Evolutionary conservation across 768 basidiomycete species (phyloP).

Genomic region (Lactarius vividus): DNA sequence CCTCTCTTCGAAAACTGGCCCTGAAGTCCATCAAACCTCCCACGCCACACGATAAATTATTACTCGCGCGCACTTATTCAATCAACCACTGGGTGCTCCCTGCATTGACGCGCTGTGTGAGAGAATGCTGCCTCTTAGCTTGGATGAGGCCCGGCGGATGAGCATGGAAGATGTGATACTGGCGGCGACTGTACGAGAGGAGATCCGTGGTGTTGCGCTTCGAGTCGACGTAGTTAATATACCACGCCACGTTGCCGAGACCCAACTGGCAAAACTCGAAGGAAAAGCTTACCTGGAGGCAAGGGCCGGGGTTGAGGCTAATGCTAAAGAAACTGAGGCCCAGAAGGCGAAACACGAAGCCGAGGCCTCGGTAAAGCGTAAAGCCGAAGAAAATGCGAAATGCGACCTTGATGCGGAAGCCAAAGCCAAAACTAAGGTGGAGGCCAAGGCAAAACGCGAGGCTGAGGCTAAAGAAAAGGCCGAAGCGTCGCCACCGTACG

Average conservation of each 20-base stretch:
- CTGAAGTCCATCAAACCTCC: constrained; percentile 5
- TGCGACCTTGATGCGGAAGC: no score
- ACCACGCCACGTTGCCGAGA: background rate
- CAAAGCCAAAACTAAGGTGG: background rate
- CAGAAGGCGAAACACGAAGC: no score
- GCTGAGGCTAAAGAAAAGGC: no score
- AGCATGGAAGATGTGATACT: constrained; percentile 21
- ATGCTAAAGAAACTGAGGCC: no score
- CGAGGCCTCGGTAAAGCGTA: no score
- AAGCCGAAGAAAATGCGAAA: no score
- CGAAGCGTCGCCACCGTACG: constrained; percentile 11
- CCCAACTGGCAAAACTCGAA: no score
- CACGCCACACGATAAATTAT: constrained; percentile 6
- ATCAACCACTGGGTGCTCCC: constrained; percentile 20
- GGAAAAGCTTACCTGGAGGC: no score
- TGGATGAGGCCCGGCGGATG: constrained; percentile 20
- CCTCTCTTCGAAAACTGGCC: constrained; percentile 13
- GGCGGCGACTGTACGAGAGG: constrained; percentile 23
- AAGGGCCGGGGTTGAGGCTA: no score
- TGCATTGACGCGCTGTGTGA: constrained; percentile 21
- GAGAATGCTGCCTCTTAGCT: constrained; percentile 10
- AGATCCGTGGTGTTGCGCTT: constrained; percentile 1
- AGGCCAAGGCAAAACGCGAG: no score
- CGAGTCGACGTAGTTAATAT: constrained; percentile 7
- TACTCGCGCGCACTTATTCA: constrained; percentile 8